These are phyloP conservation scores for Skeletonema potamos DNA, from an alignment of 108 stramenopile species.

Conservation along the genomic window DNA sequence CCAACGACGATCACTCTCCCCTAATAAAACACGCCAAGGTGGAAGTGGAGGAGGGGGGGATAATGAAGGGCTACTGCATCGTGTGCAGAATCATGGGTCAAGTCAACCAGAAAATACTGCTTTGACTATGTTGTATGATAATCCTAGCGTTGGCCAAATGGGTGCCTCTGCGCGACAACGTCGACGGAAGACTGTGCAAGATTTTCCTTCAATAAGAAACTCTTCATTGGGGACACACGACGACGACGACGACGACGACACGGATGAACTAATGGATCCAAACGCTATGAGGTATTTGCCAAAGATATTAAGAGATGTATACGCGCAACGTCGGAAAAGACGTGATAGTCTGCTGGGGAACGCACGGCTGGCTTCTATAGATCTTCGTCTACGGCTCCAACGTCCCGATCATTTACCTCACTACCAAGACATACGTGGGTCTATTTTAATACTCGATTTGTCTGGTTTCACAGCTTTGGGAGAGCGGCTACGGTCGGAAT, in stretches of 20 bases:
- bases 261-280: slow-evolving; percentile 26
- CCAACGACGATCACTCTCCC: slow-evolving; percentile 24
- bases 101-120: neutral
- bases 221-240: neutral
- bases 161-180: neutral
- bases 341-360: slow-evolving; percentile 18
- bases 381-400: slow-evolving; percentile 40
- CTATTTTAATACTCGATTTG: slow-evolving; percentile 50
- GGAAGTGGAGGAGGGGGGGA: neutral
- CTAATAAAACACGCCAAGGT: neutral
- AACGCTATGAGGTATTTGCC: slow-evolving; percentile 45
- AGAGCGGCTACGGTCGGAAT: slow-evolving; percentile 43
- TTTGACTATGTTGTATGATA: neutral
- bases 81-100: neutral
- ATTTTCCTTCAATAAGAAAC: neutral
- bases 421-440: slow-evolving; percentile 42
- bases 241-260: slow-evolving; percentile 7
- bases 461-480: slow-evolving; percentile 57
- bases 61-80: neutral
- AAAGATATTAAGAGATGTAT: slow-evolving; percentile 44
- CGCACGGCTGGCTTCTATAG: slow-evolving; percentile 32
- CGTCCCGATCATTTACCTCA: slow-evolving; percentile 37
- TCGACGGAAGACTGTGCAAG: neutral
- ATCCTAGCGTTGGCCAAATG: neutral
- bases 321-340: slow-evolving; percentile 32